These are phyloP conservation scores for Chionographis japonica DNA, from an alignment of 106 monocot genomes.

Conservation along the genomic window DNA sequence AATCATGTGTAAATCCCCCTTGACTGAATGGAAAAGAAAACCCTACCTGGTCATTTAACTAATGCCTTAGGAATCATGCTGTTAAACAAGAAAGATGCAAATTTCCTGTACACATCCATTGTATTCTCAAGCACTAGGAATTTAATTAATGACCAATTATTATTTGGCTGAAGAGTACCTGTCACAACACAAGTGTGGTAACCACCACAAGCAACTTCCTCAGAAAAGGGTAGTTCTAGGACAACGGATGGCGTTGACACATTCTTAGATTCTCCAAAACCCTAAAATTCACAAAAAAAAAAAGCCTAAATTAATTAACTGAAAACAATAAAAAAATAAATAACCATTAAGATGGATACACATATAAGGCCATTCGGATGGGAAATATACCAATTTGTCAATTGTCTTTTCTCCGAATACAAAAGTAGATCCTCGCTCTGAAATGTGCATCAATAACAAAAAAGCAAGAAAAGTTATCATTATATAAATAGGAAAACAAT, in stretches of 20 bases:
- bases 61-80: too few relatives aligned
- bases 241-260: constrained; percentile 45
- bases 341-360: neutral
- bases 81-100: too few relatives aligned
- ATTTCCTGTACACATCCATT: too few relatives aligned
- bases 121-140: too few relatives aligned
- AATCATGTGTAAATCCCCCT: too few relatives aligned
- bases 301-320: constrained; percentile 3
- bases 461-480: constrained; percentile 1
- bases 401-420: constrained; percentile 76
- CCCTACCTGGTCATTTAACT: too few relatives aligned
- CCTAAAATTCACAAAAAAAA: constrained; percentile 31
- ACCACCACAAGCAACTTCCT: constrained; percentile 92
- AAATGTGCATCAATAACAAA: constrained; percentile 12
- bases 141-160: too few relatives aligned
- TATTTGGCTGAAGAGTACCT: constrained; percentile 34
- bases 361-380: neutral
- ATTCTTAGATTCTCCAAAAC: constrained; percentile 57
- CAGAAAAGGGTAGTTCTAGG: constrained; percentile 61
- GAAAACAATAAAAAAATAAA: neutral
- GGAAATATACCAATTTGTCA: constrained; percentile 43
- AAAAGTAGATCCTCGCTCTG: constrained; percentile 74
- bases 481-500: neutral
- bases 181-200: constrained; percentile 92
- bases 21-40: too few relatives aligned